Conservation (phyloP, 495 filamentous ascomycete genomes). For the Pyrenopolyporus hunteri region DNA sequence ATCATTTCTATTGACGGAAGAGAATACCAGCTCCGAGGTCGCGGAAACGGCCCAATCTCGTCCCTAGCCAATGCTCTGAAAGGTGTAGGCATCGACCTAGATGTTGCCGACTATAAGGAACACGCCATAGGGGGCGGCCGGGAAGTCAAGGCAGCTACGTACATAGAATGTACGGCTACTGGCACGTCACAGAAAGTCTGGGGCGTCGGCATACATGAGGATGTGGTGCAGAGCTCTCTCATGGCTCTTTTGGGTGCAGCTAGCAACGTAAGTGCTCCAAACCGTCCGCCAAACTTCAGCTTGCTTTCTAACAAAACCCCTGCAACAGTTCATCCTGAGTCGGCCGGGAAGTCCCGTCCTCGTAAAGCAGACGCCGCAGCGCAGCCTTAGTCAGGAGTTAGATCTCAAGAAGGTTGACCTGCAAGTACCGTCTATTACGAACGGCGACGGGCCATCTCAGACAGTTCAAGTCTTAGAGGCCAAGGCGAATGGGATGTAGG, state of each 20-base stretch:
- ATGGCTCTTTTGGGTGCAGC: slow-evolving; percentile 89
- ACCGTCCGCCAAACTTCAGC: neutral
- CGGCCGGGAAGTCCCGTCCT: slow-evolving; percentile 61
- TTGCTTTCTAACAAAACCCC: slow-evolving; percentile 15
- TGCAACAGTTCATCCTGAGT: slow-evolving; percentile 62
- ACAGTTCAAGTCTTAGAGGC: slow-evolving; percentile 52
- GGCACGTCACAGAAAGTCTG: slow-evolving; percentile 76
- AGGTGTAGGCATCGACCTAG: slow-evolving; percentile 83
- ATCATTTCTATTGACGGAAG: slow-evolving; percentile 81
- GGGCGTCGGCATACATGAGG: slow-evolving; percentile 95
- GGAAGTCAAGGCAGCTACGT: slow-evolving; percentile 89
- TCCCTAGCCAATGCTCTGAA: slow-evolving; percentile 83
- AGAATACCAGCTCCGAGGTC: slow-evolving; percentile 78
- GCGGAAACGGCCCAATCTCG: slow-evolving; percentile 90
- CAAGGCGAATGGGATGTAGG: slow-evolving; percentile 52
- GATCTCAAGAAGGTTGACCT: slow-evolving; percentile 40
- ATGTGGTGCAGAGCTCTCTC: slow-evolving; percentile 90
- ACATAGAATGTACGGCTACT: slow-evolving; percentile 86
- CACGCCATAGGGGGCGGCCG: slow-evolving; percentile 83
- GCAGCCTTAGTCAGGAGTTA: slow-evolving; percentile 45
- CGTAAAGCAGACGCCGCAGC: slow-evolving; percentile 48
- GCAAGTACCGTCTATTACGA: slow-evolving; percentile 13
- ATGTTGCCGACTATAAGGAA: slow-evolving; percentile 95
- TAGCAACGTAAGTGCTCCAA: slow-evolving; percentile 71
- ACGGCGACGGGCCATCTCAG: slow-evolving; percentile 36